Evolutionary conservation across 306 rosid species (phyloP), one percentile per base, ranked within the genome.

Genomic region (Sphenostylis stenocarpa): DNA sequence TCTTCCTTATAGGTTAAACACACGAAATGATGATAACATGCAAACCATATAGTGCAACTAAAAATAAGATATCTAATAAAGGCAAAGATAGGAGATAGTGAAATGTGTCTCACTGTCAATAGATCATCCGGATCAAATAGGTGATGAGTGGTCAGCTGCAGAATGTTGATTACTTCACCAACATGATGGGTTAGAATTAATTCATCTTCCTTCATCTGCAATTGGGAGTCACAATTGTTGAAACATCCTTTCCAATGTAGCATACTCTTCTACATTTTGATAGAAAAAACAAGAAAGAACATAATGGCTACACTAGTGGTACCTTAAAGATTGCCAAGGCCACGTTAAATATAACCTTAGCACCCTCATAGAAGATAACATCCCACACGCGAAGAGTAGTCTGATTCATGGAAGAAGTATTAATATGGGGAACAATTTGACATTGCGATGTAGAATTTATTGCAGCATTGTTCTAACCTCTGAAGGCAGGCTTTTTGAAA

Each of bases 271-370:
- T 34, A 47, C 31, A 15, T 56, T 63, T 14, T 9, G 29, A 70
- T 69, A 1, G 44, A 24, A 52, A 36, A 21, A 16, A 1, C 81
- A 45, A 21, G 24, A 29, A 69, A 57, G 64, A 70, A 44, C 57
- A 74, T 4, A 72, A 64, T 52, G 28, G 66, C 62, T 48, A 31
- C 21, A 69, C 48, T 23, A 41, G 17, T 41, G 7, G 72, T 87
- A 96, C 99, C 98, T 91, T 96, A 73, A 96, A 96, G 72, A 96
- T 84, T 67, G 99, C 98, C 85, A 96, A 82, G 65, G 99, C 99
- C 44, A 89, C 97, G 21, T 96, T 94, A 80, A 96, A 88, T 68
- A 96, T 84, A 83, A 96, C 92, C 86, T 89, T 88, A 16, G 99
- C 99, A 20, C 99, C 98, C 77, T 96, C 99, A 2, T 89, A 91